These are phyloP conservation scores for Atkinsonella texensis DNA, from an alignment of 2,329 filamentous ascomycete genomes.

Conservation along the genomic window DNA sequence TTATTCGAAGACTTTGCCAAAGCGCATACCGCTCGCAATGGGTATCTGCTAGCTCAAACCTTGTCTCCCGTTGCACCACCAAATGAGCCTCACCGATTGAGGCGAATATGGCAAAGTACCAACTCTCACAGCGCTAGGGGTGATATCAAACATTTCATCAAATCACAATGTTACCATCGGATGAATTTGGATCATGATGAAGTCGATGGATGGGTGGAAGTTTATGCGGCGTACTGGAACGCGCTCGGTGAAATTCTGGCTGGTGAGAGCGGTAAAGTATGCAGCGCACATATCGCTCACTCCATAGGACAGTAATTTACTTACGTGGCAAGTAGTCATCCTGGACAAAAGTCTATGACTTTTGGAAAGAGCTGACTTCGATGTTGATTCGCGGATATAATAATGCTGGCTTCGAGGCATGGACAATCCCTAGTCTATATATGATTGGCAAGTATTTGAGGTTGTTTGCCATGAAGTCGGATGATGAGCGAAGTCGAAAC, in stretches of 20 bases:
- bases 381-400: slow-evolving; percentile 72
- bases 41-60: slow-evolving; percentile 61
- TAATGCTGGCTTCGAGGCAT: slow-evolving; percentile 64
- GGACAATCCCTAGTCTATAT: slow-evolving; percentile 89
- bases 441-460: slow-evolving; percentile 76
- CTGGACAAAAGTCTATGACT: slow-evolving; percentile 73
- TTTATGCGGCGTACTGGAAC: slow-evolving; percentile 77
- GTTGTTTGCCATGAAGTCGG: slow-evolving; percentile 81
- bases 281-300: neutral
- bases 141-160: slow-evolving; percentile 63
- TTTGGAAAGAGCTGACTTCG: slow-evolving; percentile 78
- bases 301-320: neutral
- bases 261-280: slow-evolving; percentile 28
- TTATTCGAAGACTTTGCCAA: slow-evolving; percentile 62
- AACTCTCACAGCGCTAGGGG: slow-evolving; percentile 52
- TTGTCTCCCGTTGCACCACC: slow-evolving; percentile 58
- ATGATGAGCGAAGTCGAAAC: slow-evolving; percentile 47
- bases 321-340: slow-evolving; percentile 33
- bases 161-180: slow-evolving; percentile 43
- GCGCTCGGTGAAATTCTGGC: slow-evolving; percentile 62
- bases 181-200: slow-evolving; percentile 52
- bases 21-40: slow-evolving; percentile 53
- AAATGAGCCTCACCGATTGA: slow-evolving; percentile 52
- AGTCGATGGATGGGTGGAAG: slow-evolving; percentile 70
- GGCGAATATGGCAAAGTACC: slow-evolving; percentile 58